Evolutionary conservation across 1,284 basidiomycete species (phyloP).

Genomic region (Tranzscheliella williamsii): DNA sequence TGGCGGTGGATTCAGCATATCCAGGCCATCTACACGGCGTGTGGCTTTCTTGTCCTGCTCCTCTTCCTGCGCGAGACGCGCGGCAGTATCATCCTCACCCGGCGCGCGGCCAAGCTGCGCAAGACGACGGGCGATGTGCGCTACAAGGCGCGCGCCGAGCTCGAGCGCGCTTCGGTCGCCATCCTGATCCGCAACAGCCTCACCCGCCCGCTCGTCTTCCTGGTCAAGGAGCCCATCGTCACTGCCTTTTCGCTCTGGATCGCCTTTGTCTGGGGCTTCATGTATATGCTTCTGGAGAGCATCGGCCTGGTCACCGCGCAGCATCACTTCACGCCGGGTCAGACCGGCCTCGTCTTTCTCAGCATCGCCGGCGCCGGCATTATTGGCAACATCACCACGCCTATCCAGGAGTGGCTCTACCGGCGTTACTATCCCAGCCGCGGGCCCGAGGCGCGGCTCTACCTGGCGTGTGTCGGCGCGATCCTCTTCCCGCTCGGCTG

Average conservation of each 20-base stretch:
- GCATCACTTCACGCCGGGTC: slow-evolving; percentile 70
- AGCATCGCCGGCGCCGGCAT: slow-evolving; percentile 35
- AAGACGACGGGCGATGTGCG: slow-evolving; percentile 66
- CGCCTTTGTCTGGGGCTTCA: slow-evolving; percentile 71
- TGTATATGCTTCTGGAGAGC: slow-evolving; percentile 67
- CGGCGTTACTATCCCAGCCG: slow-evolving; percentile 16
- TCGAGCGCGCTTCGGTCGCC: slow-evolving; percentile 67
- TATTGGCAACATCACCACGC: slow-evolving; percentile 72
- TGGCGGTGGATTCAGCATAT: slow-evolving; percentile 87
- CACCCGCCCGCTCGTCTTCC: slow-evolving; percentile 68
- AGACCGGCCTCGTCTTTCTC: slow-evolving; percentile 47
- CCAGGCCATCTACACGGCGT: slow-evolving; percentile 45
- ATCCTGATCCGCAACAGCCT: slow-evolving; percentile 71
- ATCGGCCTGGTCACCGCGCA: slow-evolving; percentile 63
- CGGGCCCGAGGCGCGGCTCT: slow-evolving; percentile 64
- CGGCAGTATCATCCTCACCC: slow-evolving; percentile 63
- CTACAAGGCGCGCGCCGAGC: slow-evolving; percentile 71
- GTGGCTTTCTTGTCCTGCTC: slow-evolving; percentile 28
- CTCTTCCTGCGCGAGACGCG: slow-evolving; percentile 58
- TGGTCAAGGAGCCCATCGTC: slow-evolving; percentile 77
- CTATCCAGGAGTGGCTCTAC: slow-evolving; percentile 51
- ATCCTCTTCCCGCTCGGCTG: slow-evolving; percentile 46
- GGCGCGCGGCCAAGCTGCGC: slow-evolving; percentile 59
- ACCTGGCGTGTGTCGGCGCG: slow-evolving; percentile 59
- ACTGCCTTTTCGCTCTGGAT: slow-evolving; percentile 59